A percentile compares a stretch with the other conserved stretches of the same genome.
These are phyloP conservation scores for Ascochyta lentis DNA, from an alignment of 2,329 filamentous ascomycete genomes.

Conservation along the genomic window DNA sequence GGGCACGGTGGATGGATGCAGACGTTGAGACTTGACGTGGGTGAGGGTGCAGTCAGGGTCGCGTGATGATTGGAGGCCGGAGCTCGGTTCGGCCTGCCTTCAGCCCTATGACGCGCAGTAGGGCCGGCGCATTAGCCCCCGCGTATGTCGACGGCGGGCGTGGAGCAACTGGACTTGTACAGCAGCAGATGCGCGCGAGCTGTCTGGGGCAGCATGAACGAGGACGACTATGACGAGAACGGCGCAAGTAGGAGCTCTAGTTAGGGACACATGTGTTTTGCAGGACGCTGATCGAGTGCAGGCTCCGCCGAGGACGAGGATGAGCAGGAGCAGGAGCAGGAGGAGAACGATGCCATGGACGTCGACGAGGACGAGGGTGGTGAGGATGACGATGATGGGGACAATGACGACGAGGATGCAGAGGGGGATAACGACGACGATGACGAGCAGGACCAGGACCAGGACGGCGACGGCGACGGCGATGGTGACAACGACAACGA, in stretches of 20 bases:
- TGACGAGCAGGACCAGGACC: constrained; percentile 51
- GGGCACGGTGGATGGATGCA: too few species aligned
- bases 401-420: constrained; percentile 47
- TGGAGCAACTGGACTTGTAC: constrained; percentile 1
- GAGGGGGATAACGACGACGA: constrained; percentile 37
- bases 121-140: background rate
- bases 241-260: constrained; percentile 40
- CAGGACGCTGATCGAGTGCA: constrained; percentile 19
- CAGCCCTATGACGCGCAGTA: constrained; percentile 16
- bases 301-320: constrained; percentile 39
- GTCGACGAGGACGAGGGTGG: constrained; percentile 54
- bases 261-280: background rate
- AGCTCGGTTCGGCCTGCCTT: constrained; percentile 3
- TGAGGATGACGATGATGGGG: constrained; percentile 50
- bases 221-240: constrained; percentile 56
- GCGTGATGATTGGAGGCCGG: background rate
- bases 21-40: too few species aligned
- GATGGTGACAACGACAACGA: constrained; percentile 48
- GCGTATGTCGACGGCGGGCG: background rate
- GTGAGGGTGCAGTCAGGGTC: background rate
- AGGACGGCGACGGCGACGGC: constrained; percentile 50
- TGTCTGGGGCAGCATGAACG: constrained; percentile 46
- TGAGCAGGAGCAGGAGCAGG: constrained; percentile 42
- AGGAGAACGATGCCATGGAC: constrained; percentile 55
- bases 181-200: constrained; percentile 14